Conservation (phyloP, 192 early-diverging fungal species). For the Kappamyces sp. region DNA sequence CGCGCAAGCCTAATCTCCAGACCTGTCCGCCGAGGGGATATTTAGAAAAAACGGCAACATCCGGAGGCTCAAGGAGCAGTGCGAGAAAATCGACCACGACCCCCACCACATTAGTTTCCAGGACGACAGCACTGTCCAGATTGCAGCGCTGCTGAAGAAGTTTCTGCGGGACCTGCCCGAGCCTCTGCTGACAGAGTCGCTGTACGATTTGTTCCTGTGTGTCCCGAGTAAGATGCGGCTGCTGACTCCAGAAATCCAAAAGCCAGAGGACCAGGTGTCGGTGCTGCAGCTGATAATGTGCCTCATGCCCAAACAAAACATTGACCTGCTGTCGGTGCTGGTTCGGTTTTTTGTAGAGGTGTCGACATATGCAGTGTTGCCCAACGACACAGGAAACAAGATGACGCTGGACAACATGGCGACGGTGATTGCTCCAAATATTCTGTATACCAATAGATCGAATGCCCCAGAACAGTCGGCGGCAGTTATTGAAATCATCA, state of each 20-base stretch:
- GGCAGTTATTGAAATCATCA: slow-evolving; percentile 18
- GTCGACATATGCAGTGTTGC: slow-evolving; percentile 35
- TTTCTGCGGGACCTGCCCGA: slow-evolving; percentile 95
- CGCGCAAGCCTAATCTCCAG: slow-evolving; percentile 20
- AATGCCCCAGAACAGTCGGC: slow-evolving; percentile 63
- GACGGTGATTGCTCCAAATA: slow-evolving; percentile 91
- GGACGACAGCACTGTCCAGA: slow-evolving; percentile 74
- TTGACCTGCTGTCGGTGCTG: slow-evolving; percentile 89
- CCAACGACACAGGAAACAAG: slow-evolving; percentile 61
- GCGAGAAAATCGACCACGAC: slow-evolving; percentile 81
- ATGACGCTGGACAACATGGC: slow-evolving; percentile 92
- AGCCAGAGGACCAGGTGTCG: background rate
- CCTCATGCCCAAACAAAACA: slow-evolving; percentile 83
- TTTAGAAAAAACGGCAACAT: slow-evolving; percentile 99
- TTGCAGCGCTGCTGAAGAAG: slow-evolving; percentile 93
- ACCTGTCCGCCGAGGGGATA: slow-evolving; percentile 85
- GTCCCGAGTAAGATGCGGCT: slow-evolving; percentile 51
- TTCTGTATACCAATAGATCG: slow-evolving; percentile 78
- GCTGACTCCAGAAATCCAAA: slow-evolving; percentile 5
- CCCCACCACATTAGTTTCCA: slow-evolving; percentile 62
- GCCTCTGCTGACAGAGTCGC: slow-evolving; percentile 83
- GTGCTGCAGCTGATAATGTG: slow-evolving; percentile 74
- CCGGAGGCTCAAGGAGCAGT: slow-evolving; percentile 75
- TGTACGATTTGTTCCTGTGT: slow-evolving; percentile 78
- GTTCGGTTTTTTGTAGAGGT: slow-evolving; percentile 82